Conservation (phyloP, 225 moss, liverwort and hornwort genomes). For the Climacium dendroides region DNA sequence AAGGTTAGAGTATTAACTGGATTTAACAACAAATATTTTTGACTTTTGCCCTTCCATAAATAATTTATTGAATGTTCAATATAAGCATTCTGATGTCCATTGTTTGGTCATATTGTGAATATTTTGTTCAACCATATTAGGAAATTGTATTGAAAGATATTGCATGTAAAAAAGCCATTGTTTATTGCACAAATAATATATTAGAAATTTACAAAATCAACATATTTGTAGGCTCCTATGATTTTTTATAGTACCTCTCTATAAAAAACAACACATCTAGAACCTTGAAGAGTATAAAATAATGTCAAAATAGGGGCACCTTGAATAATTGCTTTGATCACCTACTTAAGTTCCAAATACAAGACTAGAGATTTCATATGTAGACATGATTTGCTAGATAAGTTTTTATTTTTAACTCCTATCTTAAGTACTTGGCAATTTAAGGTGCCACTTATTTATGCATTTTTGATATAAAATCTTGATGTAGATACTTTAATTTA, state of each 20-base stretch:
- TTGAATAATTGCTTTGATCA: not conserved
- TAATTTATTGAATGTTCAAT: not conserved
- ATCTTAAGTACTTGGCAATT: not conserved
- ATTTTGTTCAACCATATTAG: not conserved
- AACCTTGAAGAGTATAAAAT: not conserved
- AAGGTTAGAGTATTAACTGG: not conserved
- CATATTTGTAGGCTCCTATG: too few relatives aligned
- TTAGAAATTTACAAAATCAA: too few relatives aligned
- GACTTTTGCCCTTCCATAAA: not conserved
- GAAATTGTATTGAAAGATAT: not conserved
- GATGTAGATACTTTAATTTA: not conserved
- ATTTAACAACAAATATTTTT: not conserved
- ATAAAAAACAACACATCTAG: not conserved
- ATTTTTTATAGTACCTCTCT: not conserved
- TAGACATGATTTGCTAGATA: not conserved
- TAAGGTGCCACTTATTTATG: not conserved
- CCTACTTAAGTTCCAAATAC: not conserved
- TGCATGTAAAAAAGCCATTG: not conserved
- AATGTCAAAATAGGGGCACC: not conserved
- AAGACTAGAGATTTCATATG: not conserved
- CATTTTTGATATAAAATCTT: not conserved
- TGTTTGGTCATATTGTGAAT: not conserved
- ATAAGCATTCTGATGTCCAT: fast-evolving
- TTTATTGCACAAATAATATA: too few relatives aligned
- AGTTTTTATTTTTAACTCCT: not conserved